Percentiles rank a stretch among this genome's conserved stretches.
Conservation (phyloP, 352 stramenopile species). For the Globisporangium paroecandrum region DNA sequence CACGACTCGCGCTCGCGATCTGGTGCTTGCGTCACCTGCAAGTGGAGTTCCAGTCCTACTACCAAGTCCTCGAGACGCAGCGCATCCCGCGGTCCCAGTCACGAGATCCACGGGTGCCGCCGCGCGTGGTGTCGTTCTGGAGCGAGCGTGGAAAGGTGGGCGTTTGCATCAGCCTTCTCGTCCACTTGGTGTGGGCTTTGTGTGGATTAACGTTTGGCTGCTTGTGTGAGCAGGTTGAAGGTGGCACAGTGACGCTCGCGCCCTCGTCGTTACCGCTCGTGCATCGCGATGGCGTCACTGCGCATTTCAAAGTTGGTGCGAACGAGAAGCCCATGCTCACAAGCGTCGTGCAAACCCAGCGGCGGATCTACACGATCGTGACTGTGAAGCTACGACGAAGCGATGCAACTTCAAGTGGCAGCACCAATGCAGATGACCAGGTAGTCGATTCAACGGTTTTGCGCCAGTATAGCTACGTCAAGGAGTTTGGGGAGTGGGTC, state of each 20-base stretch:
- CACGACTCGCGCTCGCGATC: constrained; percentile 35
- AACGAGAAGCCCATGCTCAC: constrained; percentile 49
- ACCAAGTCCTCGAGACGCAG: constrained; percentile 48
- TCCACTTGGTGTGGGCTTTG: background rate
- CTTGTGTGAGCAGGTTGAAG: constrained; percentile 22
- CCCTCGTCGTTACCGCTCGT: constrained; percentile 27
- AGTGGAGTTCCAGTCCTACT: constrained; percentile 45
- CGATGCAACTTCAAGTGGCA: background rate
- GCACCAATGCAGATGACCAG: background rate
- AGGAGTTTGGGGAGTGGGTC: constrained; percentile 59
- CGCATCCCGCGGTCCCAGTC: constrained; percentile 34
- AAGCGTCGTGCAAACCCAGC: constrained; percentile 45
- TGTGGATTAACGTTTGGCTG: background rate
- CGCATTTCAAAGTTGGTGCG: constrained; percentile 20
- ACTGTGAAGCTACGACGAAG: constrained; percentile 29
- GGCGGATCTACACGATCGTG: constrained; percentile 58
- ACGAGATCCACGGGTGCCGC: constrained; percentile 52
- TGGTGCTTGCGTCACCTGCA: constrained; percentile 27
- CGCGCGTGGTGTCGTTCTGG: constrained; percentile 52
- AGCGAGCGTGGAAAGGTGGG: constrained; percentile 46
- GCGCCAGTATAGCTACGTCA: constrained; percentile 47
- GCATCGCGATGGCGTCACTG: constrained; percentile 26
- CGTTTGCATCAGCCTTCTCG: background rate
- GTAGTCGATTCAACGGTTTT: constrained; percentile 17
- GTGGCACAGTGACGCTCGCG: constrained; percentile 22